Evolutionary conservation across 2,329 filamentous ascomycete genomes (phyloP).

Genomic region (Calonectria pauciramosa): DNA sequence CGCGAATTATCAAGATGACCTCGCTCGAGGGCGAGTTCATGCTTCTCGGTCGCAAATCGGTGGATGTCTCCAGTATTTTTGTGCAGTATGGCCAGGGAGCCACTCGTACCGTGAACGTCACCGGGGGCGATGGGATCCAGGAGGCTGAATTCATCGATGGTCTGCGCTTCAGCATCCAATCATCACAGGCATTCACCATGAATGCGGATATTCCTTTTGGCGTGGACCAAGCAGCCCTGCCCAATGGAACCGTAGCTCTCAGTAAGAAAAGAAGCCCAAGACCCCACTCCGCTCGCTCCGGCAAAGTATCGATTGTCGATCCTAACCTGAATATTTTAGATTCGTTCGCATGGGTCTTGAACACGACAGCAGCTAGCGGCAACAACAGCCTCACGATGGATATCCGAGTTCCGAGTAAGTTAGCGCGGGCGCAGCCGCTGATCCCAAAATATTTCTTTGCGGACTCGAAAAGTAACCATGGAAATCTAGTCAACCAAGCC

Average conservation of each 20-base stretch:
- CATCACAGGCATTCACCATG: background rate
- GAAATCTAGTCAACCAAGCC: background rate
- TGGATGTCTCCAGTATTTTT: background rate
- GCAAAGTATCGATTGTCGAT: too few species aligned
- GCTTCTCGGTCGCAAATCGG: background rate
- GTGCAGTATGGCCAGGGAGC: constrained; percentile 1
- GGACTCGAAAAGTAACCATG: background rate
- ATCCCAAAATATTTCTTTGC: background rate
- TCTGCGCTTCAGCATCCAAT: background rate
- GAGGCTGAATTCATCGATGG: background rate
- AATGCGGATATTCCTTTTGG: background rate
- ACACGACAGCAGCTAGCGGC: background rate
- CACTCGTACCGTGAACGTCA: background rate
- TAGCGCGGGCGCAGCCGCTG: too few species aligned
- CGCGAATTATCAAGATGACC: background rate
- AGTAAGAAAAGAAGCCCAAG: background rate
- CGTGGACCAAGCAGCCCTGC: background rate
- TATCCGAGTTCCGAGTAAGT: background rate
- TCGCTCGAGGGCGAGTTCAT: background rate
- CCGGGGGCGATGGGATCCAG: background rate
- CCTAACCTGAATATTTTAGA: background rate
- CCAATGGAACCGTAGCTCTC: background rate
- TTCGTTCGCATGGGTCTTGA: background rate
- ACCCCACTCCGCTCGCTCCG: too few species aligned
- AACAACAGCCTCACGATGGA: background rate